phyloP scores from a whole-genome alignment of 2,329 filamentous ascomycete species.

The Botrytis fragariae region DNA sequence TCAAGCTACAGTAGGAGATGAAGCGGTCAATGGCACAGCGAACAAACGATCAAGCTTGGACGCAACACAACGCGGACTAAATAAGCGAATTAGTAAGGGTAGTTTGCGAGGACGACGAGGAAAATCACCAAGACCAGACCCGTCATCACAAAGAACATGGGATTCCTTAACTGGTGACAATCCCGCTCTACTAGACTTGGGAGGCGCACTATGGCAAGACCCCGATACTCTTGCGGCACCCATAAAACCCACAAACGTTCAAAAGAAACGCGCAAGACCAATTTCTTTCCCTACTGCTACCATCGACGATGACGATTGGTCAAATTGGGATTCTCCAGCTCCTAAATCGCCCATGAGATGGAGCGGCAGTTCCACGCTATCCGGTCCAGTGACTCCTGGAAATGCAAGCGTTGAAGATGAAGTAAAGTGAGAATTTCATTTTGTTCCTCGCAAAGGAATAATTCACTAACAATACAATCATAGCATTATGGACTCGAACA shows the following conservation, averaged over 20 bases:
- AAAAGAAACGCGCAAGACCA: constrained; percentile 30
- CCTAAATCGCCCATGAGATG: constrained; percentile 55
- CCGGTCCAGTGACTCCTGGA: constrained; percentile 34
- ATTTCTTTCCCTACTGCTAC: constrained; percentile 31
- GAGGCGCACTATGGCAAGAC: constrained; percentile 26
- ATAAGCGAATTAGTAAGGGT: constrained; percentile 42
- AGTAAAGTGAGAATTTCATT: constrained; percentile 32
- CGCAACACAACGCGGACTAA: constrained; percentile 28
- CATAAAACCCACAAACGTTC: constrained; percentile 24
- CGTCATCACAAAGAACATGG: constrained; percentile 30
- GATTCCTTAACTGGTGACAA: constrained; percentile 35
- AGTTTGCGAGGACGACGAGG: constrained; percentile 28
- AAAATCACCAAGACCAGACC: constrained; percentile 26
- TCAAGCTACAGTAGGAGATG: constrained; percentile 93
- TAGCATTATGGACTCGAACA: constrained; percentile 22
- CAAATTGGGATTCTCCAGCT: constrained; percentile 59
- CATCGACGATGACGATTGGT: constrained; percentile 59
- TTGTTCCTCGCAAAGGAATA: constrained; percentile 22
- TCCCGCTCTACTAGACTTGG: constrained; percentile 28
- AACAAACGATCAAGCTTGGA: constrained; percentile 39
- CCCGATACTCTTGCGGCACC: constrained; percentile 16
- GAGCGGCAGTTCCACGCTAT: constrained; percentile 50
- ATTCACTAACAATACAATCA: constrained; percentile 18
- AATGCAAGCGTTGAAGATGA: constrained; percentile 27
- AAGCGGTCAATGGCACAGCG: constrained; percentile 62